Conservation (phyloP, 768 basidiomycete genomes). For the Terana coerulea region DNA sequence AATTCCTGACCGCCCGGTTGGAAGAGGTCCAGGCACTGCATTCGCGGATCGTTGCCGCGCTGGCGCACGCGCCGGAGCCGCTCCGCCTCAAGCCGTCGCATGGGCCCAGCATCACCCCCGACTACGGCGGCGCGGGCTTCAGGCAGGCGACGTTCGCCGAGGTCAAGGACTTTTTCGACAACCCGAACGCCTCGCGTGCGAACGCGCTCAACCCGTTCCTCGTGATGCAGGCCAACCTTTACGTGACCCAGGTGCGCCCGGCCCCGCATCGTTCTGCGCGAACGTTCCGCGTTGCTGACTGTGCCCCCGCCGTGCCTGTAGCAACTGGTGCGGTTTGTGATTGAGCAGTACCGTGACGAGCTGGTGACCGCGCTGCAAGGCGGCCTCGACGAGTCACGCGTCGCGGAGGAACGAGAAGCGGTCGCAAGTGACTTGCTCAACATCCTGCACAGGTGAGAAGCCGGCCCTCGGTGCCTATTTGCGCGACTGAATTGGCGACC, state of each 20-base stretch:
- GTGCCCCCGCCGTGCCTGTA: conserved; percentile 27
- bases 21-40: conserved; percentile 84
- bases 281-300: neutral
- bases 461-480: conserved; percentile 4
- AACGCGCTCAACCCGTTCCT: conserved; percentile 87
- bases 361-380: conserved; percentile 67
- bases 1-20: conserved; percentile 78
- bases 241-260: conserved; percentile 76
- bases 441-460: conserved; percentile 70
- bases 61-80: conserved; percentile 73
- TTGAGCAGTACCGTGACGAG: conserved; percentile 90
- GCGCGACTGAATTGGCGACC: neutral
- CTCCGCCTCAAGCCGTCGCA: conserved; percentile 63
- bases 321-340: conserved; percentile 93
- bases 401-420: conserved; percentile 73
- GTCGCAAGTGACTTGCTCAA: conserved; percentile 85
- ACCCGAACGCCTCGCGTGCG: conserved; percentile 81
- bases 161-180: conserved; percentile 88
- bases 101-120: conserved; percentile 46
- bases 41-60: conserved; percentile 66
- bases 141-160: conserved; percentile 82
- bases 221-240: conserved; percentile 90
- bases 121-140: conserved; percentile 70
- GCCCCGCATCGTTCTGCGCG: neutral
- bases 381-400: conserved; percentile 55